These are phyloP conservation scores for Globisporangium lucens DNA, from an alignment of 352 stramenopile genomes.

Conservation along the genomic window DNA sequence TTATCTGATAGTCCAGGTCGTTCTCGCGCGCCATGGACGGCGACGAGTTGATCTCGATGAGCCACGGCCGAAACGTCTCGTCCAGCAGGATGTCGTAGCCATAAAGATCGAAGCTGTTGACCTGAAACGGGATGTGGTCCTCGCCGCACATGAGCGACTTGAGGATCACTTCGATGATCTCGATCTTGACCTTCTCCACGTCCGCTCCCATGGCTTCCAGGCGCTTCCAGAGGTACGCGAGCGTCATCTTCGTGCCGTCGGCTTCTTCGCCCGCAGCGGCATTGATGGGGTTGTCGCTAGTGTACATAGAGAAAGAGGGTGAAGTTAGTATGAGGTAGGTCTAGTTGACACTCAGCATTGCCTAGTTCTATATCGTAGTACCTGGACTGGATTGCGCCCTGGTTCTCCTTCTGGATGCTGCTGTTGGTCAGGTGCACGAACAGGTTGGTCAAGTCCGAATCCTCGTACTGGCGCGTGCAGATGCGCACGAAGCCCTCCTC, in stretches of 20 bases:
- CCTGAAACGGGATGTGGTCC: conserved; percentile 88
- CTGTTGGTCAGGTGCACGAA: conserved; percentile 96
- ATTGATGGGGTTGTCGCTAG: conserved; percentile 41
- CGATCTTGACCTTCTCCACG: conserved; percentile 54
- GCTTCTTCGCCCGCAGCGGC: conserved; percentile 39
- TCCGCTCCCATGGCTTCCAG: conserved; percentile 69
- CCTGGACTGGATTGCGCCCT: conserved; percentile 42
- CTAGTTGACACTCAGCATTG: neutral
- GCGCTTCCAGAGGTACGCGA: conserved; percentile 72
- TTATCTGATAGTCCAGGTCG: conserved; percentile 64
- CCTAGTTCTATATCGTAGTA: neutral
- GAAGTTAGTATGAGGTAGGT: neutral
- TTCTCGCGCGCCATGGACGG: conserved; percentile 90
- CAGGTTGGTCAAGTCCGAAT: conserved; percentile 68
- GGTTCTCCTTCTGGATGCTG: conserved; percentile 89
- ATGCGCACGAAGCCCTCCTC: conserved; percentile 91
- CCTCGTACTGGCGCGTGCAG: conserved; percentile 81
- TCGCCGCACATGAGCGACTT: conserved; percentile 88
- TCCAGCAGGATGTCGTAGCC: conserved; percentile 96
- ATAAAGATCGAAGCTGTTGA: conserved; percentile 93
- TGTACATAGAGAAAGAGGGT: neutral
- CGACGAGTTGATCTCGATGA: conserved; percentile 96
- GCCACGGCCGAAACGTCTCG: conserved; percentile 84
- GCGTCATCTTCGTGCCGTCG: conserved; percentile 79
- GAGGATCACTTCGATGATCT: conserved; percentile 77